A percentile compares a stretch with the other conserved stretches of the same genome.
Evolutionary conservation across 2,329 filamentous ascomycete genomes (phyloP).

Genomic region (Colletotrichum sp.): DNA sequence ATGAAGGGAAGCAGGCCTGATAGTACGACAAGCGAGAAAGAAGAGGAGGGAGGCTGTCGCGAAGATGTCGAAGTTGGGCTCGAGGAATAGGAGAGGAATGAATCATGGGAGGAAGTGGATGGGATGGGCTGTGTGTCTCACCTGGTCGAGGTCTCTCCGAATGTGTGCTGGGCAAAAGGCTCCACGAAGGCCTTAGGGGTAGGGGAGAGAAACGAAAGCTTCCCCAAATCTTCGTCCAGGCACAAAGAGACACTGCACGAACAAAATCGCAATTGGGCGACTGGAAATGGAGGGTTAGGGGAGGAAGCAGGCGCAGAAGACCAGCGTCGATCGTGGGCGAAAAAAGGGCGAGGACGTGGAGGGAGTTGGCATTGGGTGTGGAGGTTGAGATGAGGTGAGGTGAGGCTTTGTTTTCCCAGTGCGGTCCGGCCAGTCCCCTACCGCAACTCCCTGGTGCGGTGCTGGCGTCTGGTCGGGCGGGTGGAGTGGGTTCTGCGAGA

Average conservation of each 20-base stretch:
- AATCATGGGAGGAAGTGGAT: neutral
- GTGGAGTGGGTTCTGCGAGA: neutral
- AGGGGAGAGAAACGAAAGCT: slow-evolving; percentile 15
- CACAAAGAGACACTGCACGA: slow-evolving; percentile 5
- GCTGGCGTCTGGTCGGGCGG: neutral
- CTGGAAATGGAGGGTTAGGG: slow-evolving; percentile 35
- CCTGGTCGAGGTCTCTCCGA: slow-evolving; percentile 6
- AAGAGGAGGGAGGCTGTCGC: neutral
- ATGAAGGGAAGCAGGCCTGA: neutral
- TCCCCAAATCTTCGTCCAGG: slow-evolving; percentile 16
- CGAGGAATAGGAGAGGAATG: neutral
- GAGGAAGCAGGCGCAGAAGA: slow-evolving; percentile 22
- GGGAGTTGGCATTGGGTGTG: slow-evolving; percentile 30
- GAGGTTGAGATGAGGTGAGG: slow-evolving; percentile 32
- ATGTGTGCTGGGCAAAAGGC: slow-evolving; percentile 1
- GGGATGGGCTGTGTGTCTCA: slow-evolving; percentile 17
- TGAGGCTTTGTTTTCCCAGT: slow-evolving; percentile 47
- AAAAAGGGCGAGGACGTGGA: slow-evolving; percentile 30
- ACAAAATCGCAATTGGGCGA: slow-evolving; percentile 45
- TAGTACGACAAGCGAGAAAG: neutral
- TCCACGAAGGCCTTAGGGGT: neutral
- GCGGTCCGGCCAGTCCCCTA: slow-evolving; percentile 3
- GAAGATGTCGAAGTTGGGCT: neutral
- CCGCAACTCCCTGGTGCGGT: neutral
- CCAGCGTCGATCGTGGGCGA: slow-evolving; percentile 25